phyloP scores from a whole-genome alignment of 441 rosid genomes.

The Viola pubescens region DNA sequence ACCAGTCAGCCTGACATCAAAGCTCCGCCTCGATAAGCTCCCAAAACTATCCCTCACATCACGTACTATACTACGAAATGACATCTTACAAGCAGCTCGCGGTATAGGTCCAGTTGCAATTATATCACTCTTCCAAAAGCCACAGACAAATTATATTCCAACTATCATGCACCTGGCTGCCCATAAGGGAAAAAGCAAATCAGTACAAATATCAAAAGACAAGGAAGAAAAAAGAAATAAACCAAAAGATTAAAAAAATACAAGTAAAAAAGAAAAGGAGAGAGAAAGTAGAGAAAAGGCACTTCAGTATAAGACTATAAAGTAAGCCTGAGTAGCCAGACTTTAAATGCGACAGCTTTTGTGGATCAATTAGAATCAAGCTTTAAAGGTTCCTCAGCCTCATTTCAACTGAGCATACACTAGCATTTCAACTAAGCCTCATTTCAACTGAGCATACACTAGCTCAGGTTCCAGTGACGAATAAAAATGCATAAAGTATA shows the following conservation, averaged over 20 bases:
- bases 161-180: slow-evolving; percentile 2
- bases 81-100: slow-evolving; percentile 34
- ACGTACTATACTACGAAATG: slow-evolving; percentile 76
- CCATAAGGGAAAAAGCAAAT: neutral
- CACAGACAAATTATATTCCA: slow-evolving; percentile 1
- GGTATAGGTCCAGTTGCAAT: neutral
- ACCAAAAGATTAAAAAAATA: too few species aligned
- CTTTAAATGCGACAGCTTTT: slow-evolving; percentile 9
- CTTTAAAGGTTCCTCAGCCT: too few species aligned
- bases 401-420: too few species aligned
- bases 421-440: too few species aligned
- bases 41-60: slow-evolving; percentile 79
- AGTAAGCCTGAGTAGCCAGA: slow-evolving; percentile 1
- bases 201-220: neutral
- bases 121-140: neutral
- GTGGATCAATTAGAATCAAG: neutral
- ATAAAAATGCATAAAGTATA: too few species aligned
- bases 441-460: too few species aligned
- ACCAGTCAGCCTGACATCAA: slow-evolving; percentile 60
- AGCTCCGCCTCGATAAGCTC: slow-evolving; percentile 68
- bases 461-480: too few species aligned
- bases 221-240: neutral
- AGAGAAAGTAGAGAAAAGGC: neutral
- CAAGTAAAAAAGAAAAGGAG: neutral
- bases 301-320: neutral